Evolutionary conservation across 2,329 filamentous ascomycete species (phyloP).

Genomic region (Beauveria sp.): DNA sequence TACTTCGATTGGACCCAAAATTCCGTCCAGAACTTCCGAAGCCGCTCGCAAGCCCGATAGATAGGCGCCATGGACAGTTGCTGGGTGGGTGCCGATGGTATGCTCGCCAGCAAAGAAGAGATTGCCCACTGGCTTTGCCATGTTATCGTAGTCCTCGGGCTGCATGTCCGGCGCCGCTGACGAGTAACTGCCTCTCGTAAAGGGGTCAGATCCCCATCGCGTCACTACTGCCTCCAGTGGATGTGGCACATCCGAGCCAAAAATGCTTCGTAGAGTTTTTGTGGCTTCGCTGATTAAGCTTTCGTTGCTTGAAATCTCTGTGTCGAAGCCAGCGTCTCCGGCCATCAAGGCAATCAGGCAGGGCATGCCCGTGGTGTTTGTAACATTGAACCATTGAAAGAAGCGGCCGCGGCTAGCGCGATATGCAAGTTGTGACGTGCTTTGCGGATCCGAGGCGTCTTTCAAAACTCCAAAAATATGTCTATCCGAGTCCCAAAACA

Average conservation of each 20-base stretch:
- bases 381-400: constrained; percentile 96
- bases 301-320: constrained; percentile 68
- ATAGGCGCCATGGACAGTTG: constrained; percentile 95
- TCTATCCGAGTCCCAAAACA: constrained; percentile 84
- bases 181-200: constrained; percentile 92
- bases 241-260: constrained; percentile 61
- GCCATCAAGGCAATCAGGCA: constrained; percentile 92
- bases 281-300: constrained; percentile 76
- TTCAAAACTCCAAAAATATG: constrained; percentile 93
- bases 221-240: constrained; percentile 86
- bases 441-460: constrained; percentile 60
- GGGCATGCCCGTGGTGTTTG: constrained; percentile 79
- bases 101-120: constrained; percentile 95
- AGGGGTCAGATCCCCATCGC: constrained; percentile 83
- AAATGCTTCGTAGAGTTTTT: constrained; percentile 67
- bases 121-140: constrained; percentile 79
- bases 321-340: constrained; percentile 84
- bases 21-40: constrained; percentile 70
- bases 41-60: constrained; percentile 86
- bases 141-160: constrained; percentile 83
- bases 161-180: constrained; percentile 79
- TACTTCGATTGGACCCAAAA: constrained; percentile 75
- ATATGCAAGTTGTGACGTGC: constrained; percentile 74
- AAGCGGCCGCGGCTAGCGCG: constrained; percentile 75
- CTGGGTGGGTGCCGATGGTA: constrained; percentile 90